Evolutionary conservation across 345 rosid species (phyloP).

Genomic region (Citrus unshiu): DNA sequence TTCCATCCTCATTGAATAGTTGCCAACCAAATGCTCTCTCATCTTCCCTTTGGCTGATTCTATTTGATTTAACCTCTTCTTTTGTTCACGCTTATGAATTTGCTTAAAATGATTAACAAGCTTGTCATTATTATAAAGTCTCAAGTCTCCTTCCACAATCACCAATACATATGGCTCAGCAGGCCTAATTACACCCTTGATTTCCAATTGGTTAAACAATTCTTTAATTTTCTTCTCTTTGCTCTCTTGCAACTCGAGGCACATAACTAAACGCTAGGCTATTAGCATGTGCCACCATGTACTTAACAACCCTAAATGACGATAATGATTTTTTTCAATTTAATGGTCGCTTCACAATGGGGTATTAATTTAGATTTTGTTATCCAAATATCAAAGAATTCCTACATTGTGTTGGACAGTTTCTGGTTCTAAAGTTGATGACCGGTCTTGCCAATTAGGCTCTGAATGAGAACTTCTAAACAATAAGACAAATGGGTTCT

Average conservation of each 20-base stretch:
- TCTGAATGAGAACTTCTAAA: conserved; percentile 18
- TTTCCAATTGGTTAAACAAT: conserved; percentile 58
- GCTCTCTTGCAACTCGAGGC: conserved; percentile 48
- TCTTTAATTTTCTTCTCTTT: conserved; percentile 42
- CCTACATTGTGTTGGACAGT: conserved; percentile 38
- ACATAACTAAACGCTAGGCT: conserved; percentile 56
- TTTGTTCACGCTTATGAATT: conserved; percentile 71
- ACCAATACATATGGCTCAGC: conserved; percentile 43
- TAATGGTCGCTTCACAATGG: conserved; percentile 64
- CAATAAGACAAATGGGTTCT: conserved; percentile 13
- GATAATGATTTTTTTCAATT: conserved; percentile 56
- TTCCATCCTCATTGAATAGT: conserved; percentile 71
- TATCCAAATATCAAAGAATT: conserved; percentile 85
- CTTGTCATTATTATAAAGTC: conserved; percentile 63
- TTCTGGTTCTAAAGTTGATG: conserved; percentile 18
- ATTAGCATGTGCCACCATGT: conserved; percentile 63
- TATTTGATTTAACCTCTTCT: conserved; percentile 72
- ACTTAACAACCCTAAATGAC: conserved; percentile 50
- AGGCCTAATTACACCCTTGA: conserved; percentile 48
- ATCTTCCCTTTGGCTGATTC: conserved; percentile 71
- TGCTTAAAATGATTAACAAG: conserved; percentile 30
- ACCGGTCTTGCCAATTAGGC: conserved; percentile 23
- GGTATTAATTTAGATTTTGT: conserved; percentile 31
- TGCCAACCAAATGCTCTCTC: conserved; percentile 66
- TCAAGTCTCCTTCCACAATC: conserved; percentile 57